Base-by-base conservation (phyloP, 768 basidiomycete species). In the Phanerochaete carnosa region DNA sequence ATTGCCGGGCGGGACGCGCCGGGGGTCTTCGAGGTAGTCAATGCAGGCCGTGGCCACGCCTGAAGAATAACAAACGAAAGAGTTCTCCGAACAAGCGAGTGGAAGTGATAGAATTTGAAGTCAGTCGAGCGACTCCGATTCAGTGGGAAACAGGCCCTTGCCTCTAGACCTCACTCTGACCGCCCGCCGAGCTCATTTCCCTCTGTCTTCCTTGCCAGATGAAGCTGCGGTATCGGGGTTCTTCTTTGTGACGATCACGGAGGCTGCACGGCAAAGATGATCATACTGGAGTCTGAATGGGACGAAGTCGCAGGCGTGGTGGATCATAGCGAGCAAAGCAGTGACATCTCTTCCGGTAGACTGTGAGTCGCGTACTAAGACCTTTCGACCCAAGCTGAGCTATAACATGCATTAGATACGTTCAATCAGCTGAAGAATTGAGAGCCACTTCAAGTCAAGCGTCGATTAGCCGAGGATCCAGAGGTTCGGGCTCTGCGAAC, bases 281-380 rank as follows among this genome's bases (percentile, higher is more conserved):
- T 64, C 43, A 64, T 64, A 45, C 47, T 60, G 22, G 63, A 64
- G 51, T 64, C 63, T 3, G 55, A 64, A n/a, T 64, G 63, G 63
- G 56, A 61, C 45, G 43, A 60, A 37, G 63, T 56, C 9, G 63
- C 63, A 22, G 63, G 63, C 23, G 49, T 64, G 9, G 54, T 23
- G 16, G 60, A 51, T 2, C 19, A 43, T 25, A 23, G 28, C 25
- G 54, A 55, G 25, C 35, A 22, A 11, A 35, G 26, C 13, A 29
- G 49, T 23, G 43, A 46, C n/a, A 2, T 19, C 45, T 32, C 33
- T 35, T 12, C 43, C 19, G 39, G 6, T 11, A 45, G 25, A 57
- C 32, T 33, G 51, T 37, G 12, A 29, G 62, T 61, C n/a, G 28
- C 45, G 9, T 12, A 19, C 28, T 22, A 15, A 15, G 46, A 57